Base-by-base conservation (phyloP, 768 basidiomycete genomes). In the Tylopilus cervinicoccineus region DNA sequence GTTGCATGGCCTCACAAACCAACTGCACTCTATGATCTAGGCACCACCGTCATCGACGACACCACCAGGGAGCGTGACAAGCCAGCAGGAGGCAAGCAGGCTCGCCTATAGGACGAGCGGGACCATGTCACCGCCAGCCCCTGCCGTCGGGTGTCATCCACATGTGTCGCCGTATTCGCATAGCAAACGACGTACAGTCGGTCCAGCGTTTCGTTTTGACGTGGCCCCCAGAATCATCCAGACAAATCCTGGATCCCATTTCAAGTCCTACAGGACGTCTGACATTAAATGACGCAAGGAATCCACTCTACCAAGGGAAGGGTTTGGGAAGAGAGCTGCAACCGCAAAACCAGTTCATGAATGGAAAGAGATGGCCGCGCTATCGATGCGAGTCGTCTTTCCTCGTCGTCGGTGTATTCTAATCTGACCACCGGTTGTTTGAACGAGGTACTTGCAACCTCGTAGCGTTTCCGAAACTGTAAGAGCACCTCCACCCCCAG, bases 301-400 rank as follows among this genome's bases (percentile, higher is more conserved):
- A 92, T 62, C 90, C 89, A 83, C 60, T 72, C 89, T 43, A 90
- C 90, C 16, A 79, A 81, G 54, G 88, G 90, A 49, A 76, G 86
- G 43, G 66, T 93, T n/a, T n/a, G n/a, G n/a, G 13, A 90, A 93
- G 68, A 76, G 88, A 45, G 81, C 88, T 0, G 88, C 90, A 26
- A 86, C 87, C 3, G 91, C n/a, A 93, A 70, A 93, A 93, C 61
- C 90, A 91, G 60, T 92, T 90, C 55, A 88, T 90, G 85, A 89
- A 92, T 59, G 89, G 87, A 24, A 91, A 92, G n/a, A n/a, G 62
- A 87, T 93, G 32, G 75, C 77, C 37, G 90, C n/a, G n/a, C 88
- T 1, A 77, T 93, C 23, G 77, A 81, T 46, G 88, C 88, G 53
- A 57, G 79, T 57, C 28, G 37, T 28, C 33, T 37, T 27, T 11